Evolutionary conservation across 495 filamentous ascomycete species (phyloP).

Genomic region (Peziza echinospora): DNA sequence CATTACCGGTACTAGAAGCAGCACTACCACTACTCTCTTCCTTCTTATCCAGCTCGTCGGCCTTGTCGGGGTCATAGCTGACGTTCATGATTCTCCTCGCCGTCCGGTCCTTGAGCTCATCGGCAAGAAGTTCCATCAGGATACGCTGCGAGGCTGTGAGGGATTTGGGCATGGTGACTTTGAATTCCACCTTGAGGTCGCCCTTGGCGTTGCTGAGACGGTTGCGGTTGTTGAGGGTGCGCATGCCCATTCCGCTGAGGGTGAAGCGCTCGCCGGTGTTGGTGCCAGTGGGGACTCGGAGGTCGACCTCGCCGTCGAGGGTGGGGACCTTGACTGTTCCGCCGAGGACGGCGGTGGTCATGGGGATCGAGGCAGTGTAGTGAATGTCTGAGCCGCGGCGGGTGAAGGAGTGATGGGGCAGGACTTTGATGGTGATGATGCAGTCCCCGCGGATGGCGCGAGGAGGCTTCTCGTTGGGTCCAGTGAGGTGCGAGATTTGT

Average conservation of each 20-base stretch:
- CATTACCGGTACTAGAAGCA: not conserved
- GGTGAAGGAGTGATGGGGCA: conserved; percentile 65
- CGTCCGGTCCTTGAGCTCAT: conserved; percentile 77
- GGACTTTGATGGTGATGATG: conserved; percentile 65
- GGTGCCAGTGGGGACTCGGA: conserved; percentile 74
- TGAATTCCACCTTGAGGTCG: conserved; percentile 83
- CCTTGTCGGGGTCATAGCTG: conserved; percentile 27
- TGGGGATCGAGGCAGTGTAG: conserved; percentile 72
- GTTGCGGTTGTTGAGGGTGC: conserved; percentile 36
- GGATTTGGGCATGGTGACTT: conserved; percentile 56
- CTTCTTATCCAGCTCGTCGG: conserved; percentile 18
- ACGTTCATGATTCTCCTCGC: conserved; percentile 83
- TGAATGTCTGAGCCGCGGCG: conserved; percentile 71
- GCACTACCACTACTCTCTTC: conserved; percentile 16
- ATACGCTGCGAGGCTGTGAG: conserved; percentile 72
- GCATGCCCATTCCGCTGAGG: conserved; percentile 77
- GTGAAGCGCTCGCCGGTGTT: conserved; percentile 82
- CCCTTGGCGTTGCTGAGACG: conserved; percentile 17
- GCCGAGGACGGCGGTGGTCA: conserved; percentile 81
- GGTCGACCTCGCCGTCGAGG: conserved; percentile 66
- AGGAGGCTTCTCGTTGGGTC: conserved; percentile 31
- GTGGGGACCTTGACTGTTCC: conserved; percentile 80
- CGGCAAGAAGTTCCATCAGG: conserved; percentile 81
- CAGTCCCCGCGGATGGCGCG: conserved; percentile 57
- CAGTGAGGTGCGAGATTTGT: conserved; percentile 14